Evolutionary conservation across 805 yeast species (phyloP).

Genomic region (Candida cerambycidarum): DNA sequence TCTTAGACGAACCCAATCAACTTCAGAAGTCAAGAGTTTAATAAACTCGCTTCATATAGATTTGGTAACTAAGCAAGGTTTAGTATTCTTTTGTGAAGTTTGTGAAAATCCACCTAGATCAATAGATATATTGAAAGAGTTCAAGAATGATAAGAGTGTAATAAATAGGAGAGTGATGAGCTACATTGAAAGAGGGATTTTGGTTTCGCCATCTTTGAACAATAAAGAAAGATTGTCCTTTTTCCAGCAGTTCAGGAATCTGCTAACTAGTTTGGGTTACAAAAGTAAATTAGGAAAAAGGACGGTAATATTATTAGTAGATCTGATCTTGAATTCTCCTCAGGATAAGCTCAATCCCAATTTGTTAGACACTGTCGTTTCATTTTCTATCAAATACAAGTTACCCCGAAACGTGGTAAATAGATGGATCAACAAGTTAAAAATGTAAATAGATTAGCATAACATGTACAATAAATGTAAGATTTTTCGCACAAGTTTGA

Average conservation of each 20-base stretch:
- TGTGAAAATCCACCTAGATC: slow-evolving; percentile 26
- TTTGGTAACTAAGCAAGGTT: background rate
- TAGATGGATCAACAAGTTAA: background rate
- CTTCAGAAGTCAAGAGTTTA: background rate
- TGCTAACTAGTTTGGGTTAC: slow-evolving; percentile 16
- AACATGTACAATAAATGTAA: background rate
- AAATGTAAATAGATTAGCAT: background rate
- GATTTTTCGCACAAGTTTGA: background rate
- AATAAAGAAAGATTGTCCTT: slow-evolving; percentile 12
- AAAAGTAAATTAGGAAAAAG: slow-evolving; percentile 12
- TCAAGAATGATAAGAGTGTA: slow-evolving; percentile 19
- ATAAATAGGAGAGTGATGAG: slow-evolving; percentile 16
- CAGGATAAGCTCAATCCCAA: background rate
- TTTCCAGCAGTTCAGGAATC: slow-evolving; percentile 11
- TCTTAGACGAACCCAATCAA: slow-evolving; percentile 11
- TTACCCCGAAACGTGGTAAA: slow-evolving; percentile 6
- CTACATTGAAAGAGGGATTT: slow-evolving; percentile 27
- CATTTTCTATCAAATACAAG: slow-evolving; percentile 3
- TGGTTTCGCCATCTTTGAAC: slow-evolving; percentile 9
- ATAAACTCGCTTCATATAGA: background rate
- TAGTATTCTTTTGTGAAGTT: background rate
- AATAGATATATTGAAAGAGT: slow-evolving; percentile 23
- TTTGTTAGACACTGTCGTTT: background rate
- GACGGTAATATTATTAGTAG: slow-evolving; percentile 15
- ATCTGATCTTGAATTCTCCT: slow-evolving; percentile 11